Evolutionary conservation across 1,284 basidiomycete genomes (phyloP).

Genomic region (Irpex sp.): DNA sequence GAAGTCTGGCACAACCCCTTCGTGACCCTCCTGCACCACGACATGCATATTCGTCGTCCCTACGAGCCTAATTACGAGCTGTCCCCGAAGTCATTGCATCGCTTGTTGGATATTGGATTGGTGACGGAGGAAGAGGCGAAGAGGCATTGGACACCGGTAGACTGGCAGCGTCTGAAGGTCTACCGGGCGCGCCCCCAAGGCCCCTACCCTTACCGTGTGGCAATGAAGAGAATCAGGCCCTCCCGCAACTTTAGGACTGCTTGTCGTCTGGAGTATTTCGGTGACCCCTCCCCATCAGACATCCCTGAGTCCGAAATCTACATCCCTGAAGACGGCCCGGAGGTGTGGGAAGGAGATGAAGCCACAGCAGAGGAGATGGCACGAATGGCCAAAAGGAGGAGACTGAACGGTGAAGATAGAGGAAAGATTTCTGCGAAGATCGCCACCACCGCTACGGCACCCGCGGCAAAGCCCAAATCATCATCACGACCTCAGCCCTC

Average conservation of each 20-base stretch:
- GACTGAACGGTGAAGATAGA: background rate
- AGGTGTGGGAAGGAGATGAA: background rate
- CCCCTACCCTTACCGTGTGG: slow-evolving; percentile 19
- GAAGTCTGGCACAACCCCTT: slow-evolving; percentile 22
- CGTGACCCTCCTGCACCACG: slow-evolving; percentile 20
- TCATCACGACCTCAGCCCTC: background rate
- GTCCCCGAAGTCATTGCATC: slow-evolving; percentile 40
- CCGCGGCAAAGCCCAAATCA: background rate
- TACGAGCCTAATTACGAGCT: slow-evolving; percentile 26
- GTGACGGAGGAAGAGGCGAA: slow-evolving; percentile 38
- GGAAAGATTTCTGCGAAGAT: background rate
- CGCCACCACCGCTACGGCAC: background rate
- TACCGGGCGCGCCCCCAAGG: slow-evolving; percentile 31
- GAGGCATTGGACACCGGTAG: slow-evolving; percentile 36
- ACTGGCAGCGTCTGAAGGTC: slow-evolving; percentile 36
- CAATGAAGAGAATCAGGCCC: background rate
- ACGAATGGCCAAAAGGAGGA: background rate
- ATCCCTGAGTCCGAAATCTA: background rate
- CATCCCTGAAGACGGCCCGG: background rate
- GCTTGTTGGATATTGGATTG: slow-evolving; percentile 47
- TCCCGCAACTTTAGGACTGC: background rate
- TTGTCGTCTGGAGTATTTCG: background rate
- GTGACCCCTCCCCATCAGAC: background rate
- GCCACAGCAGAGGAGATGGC: background rate
- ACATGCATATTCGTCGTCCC: slow-evolving; percentile 23